phyloP scores from a whole-genome alignment of 2,329 filamentous ascomycete genomes.

The Aureobasidium namibiae region DNA sequence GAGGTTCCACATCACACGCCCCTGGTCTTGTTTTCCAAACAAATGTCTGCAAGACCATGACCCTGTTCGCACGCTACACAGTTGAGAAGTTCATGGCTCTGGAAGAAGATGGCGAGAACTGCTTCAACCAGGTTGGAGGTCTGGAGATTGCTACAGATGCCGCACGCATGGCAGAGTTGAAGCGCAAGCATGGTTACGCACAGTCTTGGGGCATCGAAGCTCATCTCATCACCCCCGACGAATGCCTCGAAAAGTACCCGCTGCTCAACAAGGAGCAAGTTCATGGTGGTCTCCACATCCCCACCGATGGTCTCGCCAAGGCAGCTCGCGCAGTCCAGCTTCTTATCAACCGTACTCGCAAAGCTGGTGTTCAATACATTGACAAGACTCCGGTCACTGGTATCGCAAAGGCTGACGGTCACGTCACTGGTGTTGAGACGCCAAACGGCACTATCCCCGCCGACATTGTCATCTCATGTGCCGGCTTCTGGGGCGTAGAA shows the following conservation, averaged over 20 bases:
- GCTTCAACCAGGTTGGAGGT: conserved; percentile 57
- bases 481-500: conserved; percentile 59
- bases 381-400: conserved; percentile 50
- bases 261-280: conserved; percentile 45
- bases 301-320: conserved; percentile 52
- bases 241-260: conserved; percentile 48
- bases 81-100: conserved; percentile 52
- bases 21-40: conserved; percentile 59
- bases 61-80: conserved; percentile 52
- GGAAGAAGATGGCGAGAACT: conserved; percentile 40
- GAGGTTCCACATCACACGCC: conserved; percentile 58
- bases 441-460: conserved; percentile 43
- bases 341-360: conserved; percentile 49
- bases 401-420: conserved; percentile 41
- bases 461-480: conserved; percentile 55
- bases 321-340: conserved; percentile 55
- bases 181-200: conserved; percentile 54
- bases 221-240: conserved; percentile 42
- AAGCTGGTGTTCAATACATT: conserved; percentile 52
- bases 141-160: conserved; percentile 55
- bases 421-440: conserved; percentile 50
- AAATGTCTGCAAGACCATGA: conserved; percentile 51
- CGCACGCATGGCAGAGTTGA: conserved; percentile 51
- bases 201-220: conserved; percentile 54
- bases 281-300: conserved; percentile 52